Evolutionary conservation across 805 yeast species (phyloP), one percentile per base, ranked within the genome.

Genomic region (Ogataea wickerhamii): DNA sequence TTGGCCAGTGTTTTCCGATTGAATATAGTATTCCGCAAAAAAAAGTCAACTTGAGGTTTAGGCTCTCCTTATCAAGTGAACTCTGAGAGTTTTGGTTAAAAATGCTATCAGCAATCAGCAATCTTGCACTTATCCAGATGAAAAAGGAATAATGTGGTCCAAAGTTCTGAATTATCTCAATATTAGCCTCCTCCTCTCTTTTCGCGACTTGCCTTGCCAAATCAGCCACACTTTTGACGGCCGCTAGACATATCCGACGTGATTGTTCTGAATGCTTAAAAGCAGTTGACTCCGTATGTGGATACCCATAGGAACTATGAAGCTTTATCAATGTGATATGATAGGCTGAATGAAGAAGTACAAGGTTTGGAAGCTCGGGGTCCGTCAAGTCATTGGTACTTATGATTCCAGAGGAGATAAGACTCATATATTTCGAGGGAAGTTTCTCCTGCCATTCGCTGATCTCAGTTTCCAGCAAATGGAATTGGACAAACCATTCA

Each of bases 81-180:
- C 21, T 34, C 20, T 34, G 35, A 22, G 29, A 27, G 17, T 29
- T 42, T 16, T 49, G 44, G 18, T 39, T 42, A 21, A 45, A 41
- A 10, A 51, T 49, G 25, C 38, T 50, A 37, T 60, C 56, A 12
- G 58, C 64, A 27, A 63, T 53, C 23, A 61, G 29, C n/a, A 63
- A 51, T 38, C 66, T 43, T 1, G 63, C 51, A 38, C 53, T 53
- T 16, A 61, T 56, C 66, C 66, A 63, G 12, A 60, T 48, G 31
- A 43, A 53, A 29, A 61, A 58, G 1, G 63, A 58, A 37, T 56
- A 61, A 27, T 51, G 54, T 5, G 66, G 66, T 1, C 67, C 66
- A 18, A 57, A 25, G 20, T 14, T 30, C 17, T 44, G 43, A 23
- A 32, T 28, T 11, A 35, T 18, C 17, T 24, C 31, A 6, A 24